Evolutionary conservation across 2,329 filamentous ascomycete species (phyloP).

Genomic region (Penicillium sp.): DNA sequence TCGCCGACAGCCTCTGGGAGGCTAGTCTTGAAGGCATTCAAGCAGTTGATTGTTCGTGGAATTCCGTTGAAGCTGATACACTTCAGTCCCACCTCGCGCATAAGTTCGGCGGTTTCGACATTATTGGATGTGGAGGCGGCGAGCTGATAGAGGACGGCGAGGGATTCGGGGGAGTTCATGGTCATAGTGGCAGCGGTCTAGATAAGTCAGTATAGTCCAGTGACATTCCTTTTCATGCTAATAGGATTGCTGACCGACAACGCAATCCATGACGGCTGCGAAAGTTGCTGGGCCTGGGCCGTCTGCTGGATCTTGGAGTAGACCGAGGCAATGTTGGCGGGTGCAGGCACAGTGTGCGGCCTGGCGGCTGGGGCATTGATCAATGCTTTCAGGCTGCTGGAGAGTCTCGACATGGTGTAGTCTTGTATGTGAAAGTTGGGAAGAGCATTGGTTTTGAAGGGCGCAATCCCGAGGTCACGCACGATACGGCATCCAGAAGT

Average conservation of each 20-base stretch:
- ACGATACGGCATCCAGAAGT: constrained; percentile 6
- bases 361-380: constrained; percentile 70
- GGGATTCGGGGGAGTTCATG: constrained; percentile 77
- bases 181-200: constrained; percentile 81
- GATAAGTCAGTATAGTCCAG: not conserved
- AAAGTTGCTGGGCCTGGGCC: constrained; percentile 63
- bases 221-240: not conserved
- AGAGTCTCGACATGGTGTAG: constrained; percentile 69
- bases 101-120: constrained; percentile 39
- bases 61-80: constrained; percentile 57
- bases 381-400: constrained; percentile 68
- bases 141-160: constrained; percentile 20
- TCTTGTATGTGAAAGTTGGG: not conserved
- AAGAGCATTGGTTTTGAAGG: not conserved
- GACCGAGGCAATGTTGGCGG: constrained; percentile 62
- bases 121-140: constrained; percentile 22
- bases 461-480: constrained; percentile 3
- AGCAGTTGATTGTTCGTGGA: constrained; percentile 79
- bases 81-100: constrained; percentile 50
- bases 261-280: constrained; percentile 65
- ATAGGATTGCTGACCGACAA: constrained; percentile 54
- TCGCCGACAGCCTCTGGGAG: constrained; percentile 60
- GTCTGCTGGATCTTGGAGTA: constrained; percentile 66
- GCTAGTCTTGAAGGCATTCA: constrained; percentile 67
- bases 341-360: constrained; percentile 65